Evolutionary conservation across 345 rosid species (phyloP).

Genomic region (Theobroma cacao): DNA sequence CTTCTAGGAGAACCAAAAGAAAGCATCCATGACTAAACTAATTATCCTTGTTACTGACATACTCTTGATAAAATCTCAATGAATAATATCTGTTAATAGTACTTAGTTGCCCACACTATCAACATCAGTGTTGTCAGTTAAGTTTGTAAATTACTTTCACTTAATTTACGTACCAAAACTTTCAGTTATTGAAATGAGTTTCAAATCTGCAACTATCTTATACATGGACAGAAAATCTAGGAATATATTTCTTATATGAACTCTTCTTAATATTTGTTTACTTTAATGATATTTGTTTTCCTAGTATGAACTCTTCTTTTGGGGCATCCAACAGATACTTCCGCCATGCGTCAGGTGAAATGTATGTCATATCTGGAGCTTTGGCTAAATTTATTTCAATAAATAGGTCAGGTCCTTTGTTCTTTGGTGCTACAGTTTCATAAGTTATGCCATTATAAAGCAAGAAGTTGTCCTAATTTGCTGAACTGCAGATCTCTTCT

Average conservation of each 20-base stretch:
- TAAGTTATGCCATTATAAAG: not conserved
- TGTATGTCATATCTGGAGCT: constrained; percentile 61
- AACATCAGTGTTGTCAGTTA: not conserved
- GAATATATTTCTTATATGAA: not conserved
- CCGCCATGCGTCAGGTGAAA: constrained; percentile 79
- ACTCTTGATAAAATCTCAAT: not conserved
- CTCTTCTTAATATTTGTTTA: too few species aligned
- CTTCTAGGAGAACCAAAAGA: not conserved
- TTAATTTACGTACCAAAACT: not conserved
- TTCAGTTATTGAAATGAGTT: not conserved
- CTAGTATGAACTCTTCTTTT: not conserved
- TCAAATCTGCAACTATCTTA: not conserved
- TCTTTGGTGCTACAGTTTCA: not conserved
- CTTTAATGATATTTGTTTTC: not conserved
- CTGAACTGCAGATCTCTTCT: constrained; percentile 50
- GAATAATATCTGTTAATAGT: not conserved
- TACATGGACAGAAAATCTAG: not conserved
- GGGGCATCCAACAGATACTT: constrained; percentile 50
- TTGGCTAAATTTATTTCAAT: constrained; percentile 69
- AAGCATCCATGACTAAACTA: not conserved
- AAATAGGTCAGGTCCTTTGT: constrained; percentile 47
- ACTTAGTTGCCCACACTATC: not conserved
- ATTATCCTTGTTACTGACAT: not conserved
- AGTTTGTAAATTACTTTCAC: not conserved
- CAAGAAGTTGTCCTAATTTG: constrained; percentile 1